Evolutionary conservation across 2,329 filamentous ascomycete species (phyloP).

Genomic region (Fusarium sp.): DNA sequence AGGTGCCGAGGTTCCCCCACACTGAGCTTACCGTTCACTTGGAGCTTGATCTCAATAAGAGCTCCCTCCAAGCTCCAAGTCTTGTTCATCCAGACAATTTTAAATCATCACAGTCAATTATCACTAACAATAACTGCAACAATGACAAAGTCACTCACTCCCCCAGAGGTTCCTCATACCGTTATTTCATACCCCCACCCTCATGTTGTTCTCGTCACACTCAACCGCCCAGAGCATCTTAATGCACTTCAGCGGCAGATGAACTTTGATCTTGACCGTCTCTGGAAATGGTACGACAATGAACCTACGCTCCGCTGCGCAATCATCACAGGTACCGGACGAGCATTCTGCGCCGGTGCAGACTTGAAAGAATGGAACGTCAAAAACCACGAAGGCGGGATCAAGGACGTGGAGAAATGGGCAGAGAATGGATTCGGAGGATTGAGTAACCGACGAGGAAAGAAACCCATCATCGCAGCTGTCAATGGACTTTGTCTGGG

Average conservation of each 20-base stretch:
- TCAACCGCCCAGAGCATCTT: slow-evolving; percentile 68
- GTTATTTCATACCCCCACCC: slow-evolving; percentile 62
- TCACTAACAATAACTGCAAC: slow-evolving; percentile 12
- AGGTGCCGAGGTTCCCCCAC: slow-evolving; percentile 48
- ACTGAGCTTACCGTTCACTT: slow-evolving; percentile 29
- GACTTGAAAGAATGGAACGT: slow-evolving; percentile 73
- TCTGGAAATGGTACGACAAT: slow-evolving; percentile 71
- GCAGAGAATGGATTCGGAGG: slow-evolving; percentile 67
- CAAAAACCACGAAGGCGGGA: slow-evolving; percentile 48
- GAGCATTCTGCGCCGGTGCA: slow-evolving; percentile 75
- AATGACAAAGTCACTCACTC: slow-evolving; percentile 48
- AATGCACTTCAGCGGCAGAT: slow-evolving; percentile 65
- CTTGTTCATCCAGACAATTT: neutral
- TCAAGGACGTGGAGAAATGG: slow-evolving; percentile 54
- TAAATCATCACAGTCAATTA: neutral
- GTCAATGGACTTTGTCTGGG: slow-evolving; percentile 80
- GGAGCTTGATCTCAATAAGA: slow-evolving; percentile 17
- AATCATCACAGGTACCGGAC: slow-evolving; percentile 69
- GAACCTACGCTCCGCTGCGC: slow-evolving; percentile 70
- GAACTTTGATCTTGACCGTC: slow-evolving; percentile 59
- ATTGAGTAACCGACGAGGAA: slow-evolving; percentile 71
- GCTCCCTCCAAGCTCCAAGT: neutral
- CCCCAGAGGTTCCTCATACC: slow-evolving; percentile 55
- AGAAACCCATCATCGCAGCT: slow-evolving; percentile 79
- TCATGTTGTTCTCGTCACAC: slow-evolving; percentile 68